Percentiles rank a stretch among this genome's conserved stretches.
Conservation (phyloP, 1,284 basidiomycete genomes). For the Cutaneotrichosporon sp. region DNA sequence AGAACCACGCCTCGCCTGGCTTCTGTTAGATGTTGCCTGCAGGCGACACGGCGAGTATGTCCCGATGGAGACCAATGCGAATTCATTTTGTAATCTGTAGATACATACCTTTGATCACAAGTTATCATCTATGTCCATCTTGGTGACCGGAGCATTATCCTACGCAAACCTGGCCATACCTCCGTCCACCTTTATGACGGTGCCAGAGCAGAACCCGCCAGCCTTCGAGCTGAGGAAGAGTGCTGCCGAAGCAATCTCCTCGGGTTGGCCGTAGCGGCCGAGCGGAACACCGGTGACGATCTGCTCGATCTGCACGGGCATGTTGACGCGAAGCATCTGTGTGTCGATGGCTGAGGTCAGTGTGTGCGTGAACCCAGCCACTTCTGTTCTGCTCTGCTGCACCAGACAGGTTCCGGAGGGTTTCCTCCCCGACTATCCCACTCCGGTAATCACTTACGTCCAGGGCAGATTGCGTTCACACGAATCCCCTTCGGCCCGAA, state of each 20-base stretch:
- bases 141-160: too few species aligned
- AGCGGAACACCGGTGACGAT: constrained; percentile 12
- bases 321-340: constrained; percentile 12
- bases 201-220: constrained; percentile 22
- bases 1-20: too few species aligned
- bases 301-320: constrained; percentile 10
- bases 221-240: constrained; percentile 26
- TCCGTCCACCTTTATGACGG: constrained; percentile 28
- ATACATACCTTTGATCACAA: too few species aligned
- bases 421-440: too few species aligned
- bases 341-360: constrained; percentile 18
- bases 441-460: not conserved
- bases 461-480: constrained; percentile 28
- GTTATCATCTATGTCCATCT: too few species aligned
- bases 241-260: constrained; percentile 19
- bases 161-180: constrained; percentile 13
- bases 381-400: too few species aligned
- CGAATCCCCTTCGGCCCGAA: constrained; percentile 27
- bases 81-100: too few species aligned
- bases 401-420: too few species aligned
- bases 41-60: too few species aligned
- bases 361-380: too few species aligned
- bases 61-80: too few species aligned
- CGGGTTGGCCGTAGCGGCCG: constrained; percentile 21
- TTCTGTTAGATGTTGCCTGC: too few species aligned